phyloP scores from a whole-genome alignment of 2,329 filamentous ascomycete species.

The Pseudogymnoascus sp. region DNA sequence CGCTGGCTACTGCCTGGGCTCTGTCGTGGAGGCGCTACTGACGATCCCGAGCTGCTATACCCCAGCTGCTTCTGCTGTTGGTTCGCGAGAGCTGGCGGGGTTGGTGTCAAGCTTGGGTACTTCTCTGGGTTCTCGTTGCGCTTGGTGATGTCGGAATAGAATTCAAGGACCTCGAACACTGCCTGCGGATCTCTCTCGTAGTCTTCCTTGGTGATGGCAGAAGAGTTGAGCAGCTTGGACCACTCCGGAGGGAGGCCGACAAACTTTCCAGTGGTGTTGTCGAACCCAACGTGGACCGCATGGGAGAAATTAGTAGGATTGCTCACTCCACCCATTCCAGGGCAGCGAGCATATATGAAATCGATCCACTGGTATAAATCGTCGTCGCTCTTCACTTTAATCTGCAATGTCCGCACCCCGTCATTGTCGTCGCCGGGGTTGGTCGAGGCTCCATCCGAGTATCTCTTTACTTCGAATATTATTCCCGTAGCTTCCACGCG shows the following conservation, averaged over 20 bases:
- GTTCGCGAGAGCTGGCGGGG: slow-evolving; percentile 46
- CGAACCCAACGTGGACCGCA: slow-evolving; percentile 94
- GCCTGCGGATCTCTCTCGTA: slow-evolving; percentile 94
- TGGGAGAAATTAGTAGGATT: slow-evolving; percentile 98
- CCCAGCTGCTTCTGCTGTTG: slow-evolving; percentile 57
- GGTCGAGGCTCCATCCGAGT: slow-evolving; percentile 57
- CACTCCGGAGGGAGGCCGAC: slow-evolving; percentile 91
- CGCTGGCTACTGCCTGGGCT: slow-evolving; percentile 42
- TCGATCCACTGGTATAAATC: slow-evolving; percentile 99
- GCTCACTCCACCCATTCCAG: slow-evolving; percentile 95
- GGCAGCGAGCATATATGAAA: slow-evolving; percentile 91
- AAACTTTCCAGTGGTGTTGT: slow-evolving; percentile 90
- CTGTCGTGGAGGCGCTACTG: slow-evolving; percentile 63
- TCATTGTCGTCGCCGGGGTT: slow-evolving; percentile 63
- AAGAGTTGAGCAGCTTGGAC: slow-evolving; percentile 93
- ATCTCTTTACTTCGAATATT: slow-evolving; percentile 87
- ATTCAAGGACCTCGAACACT: slow-evolving; percentile 72
- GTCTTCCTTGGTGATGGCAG: slow-evolving; percentile 95
- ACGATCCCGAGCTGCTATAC: slow-evolving; percentile 44
- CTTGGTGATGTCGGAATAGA: slow-evolving; percentile 78
- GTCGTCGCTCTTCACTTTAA: slow-evolving; percentile 90
- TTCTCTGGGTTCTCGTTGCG: slow-evolving; percentile 62
- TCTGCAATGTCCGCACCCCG: slow-evolving; percentile 74
- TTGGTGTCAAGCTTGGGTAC: slow-evolving; percentile 61
- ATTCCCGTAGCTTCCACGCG: slow-evolving; percentile 85